These are phyloP conservation scores for Saccharomyces kudriavzevii DNA, from an alignment of 805 yeast genomes.

Conservation along the genomic window DNA sequence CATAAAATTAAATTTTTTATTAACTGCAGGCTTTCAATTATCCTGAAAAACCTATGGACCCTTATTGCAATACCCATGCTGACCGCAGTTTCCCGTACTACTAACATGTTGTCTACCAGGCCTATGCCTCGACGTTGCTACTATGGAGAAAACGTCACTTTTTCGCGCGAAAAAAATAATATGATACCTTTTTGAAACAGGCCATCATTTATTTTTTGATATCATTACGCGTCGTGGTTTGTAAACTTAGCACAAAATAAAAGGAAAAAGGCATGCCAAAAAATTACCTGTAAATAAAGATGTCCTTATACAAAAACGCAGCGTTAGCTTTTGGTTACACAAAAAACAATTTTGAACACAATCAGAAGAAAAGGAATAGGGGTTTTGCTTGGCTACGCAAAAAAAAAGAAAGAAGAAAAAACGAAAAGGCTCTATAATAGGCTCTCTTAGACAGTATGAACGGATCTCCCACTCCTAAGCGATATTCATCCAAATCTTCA, in stretches of 20 bases:
- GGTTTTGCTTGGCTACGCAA: background rate
- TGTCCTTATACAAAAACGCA: background rate
- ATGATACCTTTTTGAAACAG: background rate
- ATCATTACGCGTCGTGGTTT: background rate
- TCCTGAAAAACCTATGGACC: no score
- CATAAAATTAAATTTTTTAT: background rate
- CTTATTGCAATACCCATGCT: no score
- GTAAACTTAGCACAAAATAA: background rate
- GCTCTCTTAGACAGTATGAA: conserved; percentile 11
- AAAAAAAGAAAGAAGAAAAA: background rate
- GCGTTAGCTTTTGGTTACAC: background rate
- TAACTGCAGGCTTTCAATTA: background rate
- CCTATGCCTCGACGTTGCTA: background rate
- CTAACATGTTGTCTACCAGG: background rate
- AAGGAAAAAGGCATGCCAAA: background rate
- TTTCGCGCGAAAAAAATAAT: background rate
- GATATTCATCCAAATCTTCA: conserved; percentile 16
- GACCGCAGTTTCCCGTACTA: no score
- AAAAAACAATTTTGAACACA: background rate
- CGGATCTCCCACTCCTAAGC: conserved; percentile 27
- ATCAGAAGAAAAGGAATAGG: background rate
- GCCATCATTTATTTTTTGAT: background rate
- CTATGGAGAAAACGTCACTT: background rate
- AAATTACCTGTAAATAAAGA: background rate
- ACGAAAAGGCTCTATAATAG: background rate